A percentile compares a stretch with the other conserved stretches of the same genome.
Conservation (phyloP, 495 filamentous ascomycete species). For the Wilcoxina mikolae region DNA sequence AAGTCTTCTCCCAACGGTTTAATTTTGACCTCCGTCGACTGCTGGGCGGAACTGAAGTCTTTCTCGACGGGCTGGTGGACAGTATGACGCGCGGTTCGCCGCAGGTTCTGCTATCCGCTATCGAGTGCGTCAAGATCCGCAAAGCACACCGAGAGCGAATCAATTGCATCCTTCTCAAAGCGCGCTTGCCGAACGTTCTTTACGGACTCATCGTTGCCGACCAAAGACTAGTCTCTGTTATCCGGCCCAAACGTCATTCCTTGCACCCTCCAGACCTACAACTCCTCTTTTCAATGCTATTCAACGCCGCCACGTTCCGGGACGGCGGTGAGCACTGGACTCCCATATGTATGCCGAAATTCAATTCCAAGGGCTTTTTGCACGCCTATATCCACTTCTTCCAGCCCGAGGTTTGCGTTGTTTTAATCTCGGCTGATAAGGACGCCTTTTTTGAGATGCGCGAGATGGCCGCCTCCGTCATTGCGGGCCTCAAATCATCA, state of each 20-base stretch:
- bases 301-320: constrained; percentile 78
- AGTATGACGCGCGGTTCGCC: constrained; percentile 88
- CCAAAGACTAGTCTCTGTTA: constrained; percentile 84
- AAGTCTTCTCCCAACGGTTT: constrained; percentile 76
- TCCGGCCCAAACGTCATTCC: constrained; percentile 85
- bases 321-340: constrained; percentile 95
- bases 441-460: constrained; percentile 85
- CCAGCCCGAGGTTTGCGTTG: constrained; percentile 58
- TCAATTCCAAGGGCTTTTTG: constrained; percentile 93
- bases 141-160: constrained; percentile 75
- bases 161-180: constrained; percentile 71
- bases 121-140: constrained; percentile 79
- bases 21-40: constrained; percentile 84
- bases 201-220: constrained; percentile 92
- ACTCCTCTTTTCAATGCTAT: constrained; percentile 98
- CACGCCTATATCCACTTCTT: constrained; percentile 99
- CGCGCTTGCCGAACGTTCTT: constrained; percentile 56
- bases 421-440: constrained; percentile 83
- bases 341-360: constrained; percentile 86
- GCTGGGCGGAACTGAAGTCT: constrained; percentile 80
- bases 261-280: constrained; percentile 92
- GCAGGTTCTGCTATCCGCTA: constrained; percentile 68
- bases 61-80: constrained; percentile 83
- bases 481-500: constrained; percentile 33
- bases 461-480: constrained; percentile 66